Conservation (phyloP, 1,284 basidiomycete species). For the Takashimella koratensis region DNA sequence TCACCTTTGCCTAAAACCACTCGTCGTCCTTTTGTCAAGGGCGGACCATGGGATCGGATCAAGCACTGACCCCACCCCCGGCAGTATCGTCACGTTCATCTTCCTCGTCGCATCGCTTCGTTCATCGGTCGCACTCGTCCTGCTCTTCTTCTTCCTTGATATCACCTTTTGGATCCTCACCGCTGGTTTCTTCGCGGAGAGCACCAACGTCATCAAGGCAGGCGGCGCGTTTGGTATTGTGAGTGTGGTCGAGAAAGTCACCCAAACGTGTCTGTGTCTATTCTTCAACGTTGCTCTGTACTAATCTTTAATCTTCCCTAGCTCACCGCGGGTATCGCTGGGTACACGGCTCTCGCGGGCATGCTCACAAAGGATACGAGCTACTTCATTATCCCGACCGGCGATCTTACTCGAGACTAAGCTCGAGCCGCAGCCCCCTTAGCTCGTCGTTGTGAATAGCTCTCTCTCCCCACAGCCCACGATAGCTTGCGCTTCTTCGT, state of each 20-base stretch:
- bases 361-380: constrained; percentile 19
- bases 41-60: too few species aligned
- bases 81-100: constrained; percentile 31
- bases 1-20: neutral
- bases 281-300: too few species aligned
- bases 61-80: too few species aligned
- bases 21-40: too few species aligned
- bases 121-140: constrained; percentile 62
- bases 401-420: neutral
- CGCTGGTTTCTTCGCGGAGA: constrained; percentile 38
- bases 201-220: constrained; percentile 53
- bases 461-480: too few species aligned
- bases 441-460: too few species aligned
- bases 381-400: neutral
- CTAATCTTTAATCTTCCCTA: constrained; percentile 7
- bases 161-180: constrained; percentile 53
- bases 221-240: constrained; percentile 67
- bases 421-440: too few species aligned
- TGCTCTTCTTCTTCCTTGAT: constrained; percentile 68
- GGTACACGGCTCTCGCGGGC: constrained; percentile 53
- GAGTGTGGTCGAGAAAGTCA: constrained; percentile 34
- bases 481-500: too few species aligned
- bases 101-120: constrained; percentile 59
- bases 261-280: neutral
- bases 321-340: constrained; percentile 38